Conservation (phyloP, 352 stramenopile genomes). For the Thalassiosira mediterranea region DNA sequence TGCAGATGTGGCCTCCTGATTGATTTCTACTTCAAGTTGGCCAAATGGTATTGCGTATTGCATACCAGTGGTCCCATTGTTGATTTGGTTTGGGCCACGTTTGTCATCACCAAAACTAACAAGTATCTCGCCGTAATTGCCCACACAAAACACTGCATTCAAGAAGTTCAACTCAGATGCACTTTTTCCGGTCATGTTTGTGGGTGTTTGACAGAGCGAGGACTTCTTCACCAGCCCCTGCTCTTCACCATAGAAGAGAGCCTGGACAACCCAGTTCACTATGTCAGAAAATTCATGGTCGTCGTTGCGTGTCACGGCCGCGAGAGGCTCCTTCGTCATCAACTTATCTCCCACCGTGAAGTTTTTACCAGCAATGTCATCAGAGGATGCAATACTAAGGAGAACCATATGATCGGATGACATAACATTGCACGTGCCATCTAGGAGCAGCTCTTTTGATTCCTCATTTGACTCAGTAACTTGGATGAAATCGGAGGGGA, state of each 20-base stretch:
- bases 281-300: background rate
- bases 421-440: conserved; percentile 16
- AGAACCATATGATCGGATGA: too few relatives aligned
- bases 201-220: background rate
- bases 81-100: conserved; percentile 47
- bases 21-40: conserved; percentile 4
- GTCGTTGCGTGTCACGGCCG: background rate
- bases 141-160: background rate
- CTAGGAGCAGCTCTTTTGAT: background rate
- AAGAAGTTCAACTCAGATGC: background rate
- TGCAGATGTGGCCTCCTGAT: background rate
- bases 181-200: background rate
- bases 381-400: too few relatives aligned
- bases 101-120: too few relatives aligned
- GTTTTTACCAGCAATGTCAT: too few relatives aligned
- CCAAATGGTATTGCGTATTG: conserved; percentile 34
- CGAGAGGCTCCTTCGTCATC: conserved; percentile 13
- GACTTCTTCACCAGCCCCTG: background rate
- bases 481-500: background rate
- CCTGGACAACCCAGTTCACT: background rate
- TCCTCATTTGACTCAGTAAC: background rate
- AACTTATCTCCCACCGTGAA: conserved; percentile 17
- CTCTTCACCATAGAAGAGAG: too few relatives aligned
- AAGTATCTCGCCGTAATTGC: conserved; percentile 1
- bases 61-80: conserved; percentile 44